phyloP scores from a whole-genome alignment of 768 basidiomycete genomes.

The Multifurca ochricompacta region DNA sequence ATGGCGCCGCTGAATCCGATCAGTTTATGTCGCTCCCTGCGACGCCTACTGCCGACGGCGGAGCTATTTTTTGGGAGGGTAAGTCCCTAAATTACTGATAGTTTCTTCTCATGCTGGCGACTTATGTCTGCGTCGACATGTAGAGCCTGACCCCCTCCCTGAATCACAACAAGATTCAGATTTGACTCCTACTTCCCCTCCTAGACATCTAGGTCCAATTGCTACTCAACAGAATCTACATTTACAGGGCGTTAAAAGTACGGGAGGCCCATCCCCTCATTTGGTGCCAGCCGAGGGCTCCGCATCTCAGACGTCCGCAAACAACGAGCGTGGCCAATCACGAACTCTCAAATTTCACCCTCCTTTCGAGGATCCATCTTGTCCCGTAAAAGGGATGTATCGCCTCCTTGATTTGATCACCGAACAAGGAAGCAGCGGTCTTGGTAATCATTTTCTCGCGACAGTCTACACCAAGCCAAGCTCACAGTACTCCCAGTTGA shows the following conservation, averaged over 20 bases:
- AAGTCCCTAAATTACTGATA: background rate
- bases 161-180: background rate
- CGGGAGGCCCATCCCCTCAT: background rate
- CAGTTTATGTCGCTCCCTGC: slow-evolving; percentile 7
- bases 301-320: background rate
- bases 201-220: background rate
- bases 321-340: background rate
- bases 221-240: background rate
- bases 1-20: slow-evolving; percentile 6
- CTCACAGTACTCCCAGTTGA: slow-evolving; percentile 35
- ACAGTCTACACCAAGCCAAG: background rate
- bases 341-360: background rate
- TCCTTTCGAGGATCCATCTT: slow-evolving; percentile 3
- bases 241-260: too few species aligned
- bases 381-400: slow-evolving; percentile 39
- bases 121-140: background rate
- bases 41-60: background rate
- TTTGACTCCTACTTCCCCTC: background rate
- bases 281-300: background rate
- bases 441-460: slow-evolving; percentile 32
- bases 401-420: slow-evolving; percentile 46
- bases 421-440: slow-evolving; percentile 43
- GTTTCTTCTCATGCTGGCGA: too few species aligned
- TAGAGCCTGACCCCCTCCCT: background rate
- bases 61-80: background rate